Base-by-base conservation (phyloP, 2,329 filamentous ascomycete species). In the Pleurostoma richardsiae region DNA sequence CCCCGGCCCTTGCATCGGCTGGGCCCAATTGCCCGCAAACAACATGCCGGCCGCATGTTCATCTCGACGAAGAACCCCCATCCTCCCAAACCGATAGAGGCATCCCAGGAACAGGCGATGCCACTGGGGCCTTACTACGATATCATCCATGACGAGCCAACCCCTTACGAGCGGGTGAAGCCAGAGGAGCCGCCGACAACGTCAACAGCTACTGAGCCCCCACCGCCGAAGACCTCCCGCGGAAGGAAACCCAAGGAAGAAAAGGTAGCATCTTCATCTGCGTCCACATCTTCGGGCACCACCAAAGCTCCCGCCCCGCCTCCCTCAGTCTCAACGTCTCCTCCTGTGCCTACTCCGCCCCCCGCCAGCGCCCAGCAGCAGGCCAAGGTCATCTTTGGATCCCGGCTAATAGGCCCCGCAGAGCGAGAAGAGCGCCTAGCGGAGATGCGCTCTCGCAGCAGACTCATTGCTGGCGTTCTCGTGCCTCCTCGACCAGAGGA, bases 401-500 rank as follows among this genome's bases (percentile, higher is more conserved):
- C 88, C 6, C 80, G 84, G 6, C 77, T 94, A 10, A 82, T 85
- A 28, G 88, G 86, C 1, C 88, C 90, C 1, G 77, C 79, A 36
- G 84, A 90, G 58, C 76, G 86, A 39, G 77, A 77, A 52, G 79
- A 82, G 49, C 77, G 81, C 39, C 67, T 82, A 5, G 76, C 74
- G 3, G 74, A 80, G 40, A 76, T 82, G 33, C 70, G 80, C 10
- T 70, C 76, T 10, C 73, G 79, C 51, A 82, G 82, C 43, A 79
- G 72, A 6, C 72, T 82, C 50, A 73, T 96, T 46, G 90, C 88
- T 1, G 92, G 91, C 4, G 79, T 97, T 1, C 68, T 82, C 19
- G 86, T 97, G 4, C 94, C 94, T 2, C 91, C 90, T 0, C 80
- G 80, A 42, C 94, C 94, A 1, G 77, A 82, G 42, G 92, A 99